Percentiles rank a stretch among this genome's conserved stretches.
Evolutionary conservation across 129 eudicot genomes (phyloP).

Genomic region (Glebionis coronaria): DNA sequence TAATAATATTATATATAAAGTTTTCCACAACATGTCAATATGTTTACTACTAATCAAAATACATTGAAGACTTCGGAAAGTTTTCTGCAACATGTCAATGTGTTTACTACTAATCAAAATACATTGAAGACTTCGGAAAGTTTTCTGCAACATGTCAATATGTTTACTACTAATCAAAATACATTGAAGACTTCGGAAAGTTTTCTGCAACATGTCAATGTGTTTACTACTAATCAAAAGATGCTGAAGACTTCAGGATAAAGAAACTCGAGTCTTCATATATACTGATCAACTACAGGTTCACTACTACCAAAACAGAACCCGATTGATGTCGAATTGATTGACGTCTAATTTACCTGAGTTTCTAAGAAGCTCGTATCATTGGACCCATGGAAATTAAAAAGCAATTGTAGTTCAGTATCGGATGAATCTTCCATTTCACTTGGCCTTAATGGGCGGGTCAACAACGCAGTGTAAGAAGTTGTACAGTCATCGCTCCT

Average conservation of each 20-base stretch:
- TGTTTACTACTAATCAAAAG: constrained; percentile 16
- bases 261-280: constrained; percentile 21
- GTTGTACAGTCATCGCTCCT: constrained; percentile 16
- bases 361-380: constrained; percentile 91
- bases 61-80: no score
- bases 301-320: constrained; percentile 17
- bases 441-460: constrained; percentile 48
- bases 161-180: no score
- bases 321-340: background rate
- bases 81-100: no score
- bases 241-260: constrained; percentile 18
- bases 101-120: no score
- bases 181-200: no score
- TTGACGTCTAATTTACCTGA: background rate
- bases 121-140: constrained; percentile 21
- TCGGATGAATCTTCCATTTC: constrained; percentile 72
- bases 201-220: constrained; percentile 7
- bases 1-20: constrained; percentile 22
- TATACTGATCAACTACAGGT: constrained; percentile 4
- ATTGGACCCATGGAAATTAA: constrained; percentile 61
- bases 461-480: constrained; percentile 16
- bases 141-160: no score
- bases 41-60: no score
- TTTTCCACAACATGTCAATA: background rate
- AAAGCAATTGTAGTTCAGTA: constrained; percentile 56